These are phyloP conservation scores for Kluyveromyces sp. DNA, from an alignment of 1,139 yeast species.

Conservation along the genomic window DNA sequence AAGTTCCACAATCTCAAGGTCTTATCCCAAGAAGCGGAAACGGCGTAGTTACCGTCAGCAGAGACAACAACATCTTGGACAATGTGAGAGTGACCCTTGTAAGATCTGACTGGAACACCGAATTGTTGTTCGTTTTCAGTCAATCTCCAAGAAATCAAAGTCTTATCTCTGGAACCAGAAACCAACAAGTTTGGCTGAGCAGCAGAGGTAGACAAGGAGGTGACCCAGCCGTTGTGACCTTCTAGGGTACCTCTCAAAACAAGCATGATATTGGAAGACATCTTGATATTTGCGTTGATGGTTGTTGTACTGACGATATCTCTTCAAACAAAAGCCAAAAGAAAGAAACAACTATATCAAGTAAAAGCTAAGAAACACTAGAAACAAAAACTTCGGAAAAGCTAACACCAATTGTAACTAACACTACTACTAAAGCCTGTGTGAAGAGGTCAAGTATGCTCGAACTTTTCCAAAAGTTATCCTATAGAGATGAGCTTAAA, in stretches of 20 bases:
- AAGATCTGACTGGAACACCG: conserved; percentile 97
- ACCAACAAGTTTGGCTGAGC: conserved; percentile 97
- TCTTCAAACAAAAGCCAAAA: conserved; percentile 7
- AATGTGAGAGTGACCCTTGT: conserved; percentile 98
- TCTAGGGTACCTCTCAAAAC: conserved; percentile 99
- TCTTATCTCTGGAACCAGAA: conserved; percentile 99
- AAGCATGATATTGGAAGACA: conserved; percentile 82
- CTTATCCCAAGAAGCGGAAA: conserved; percentile 99
- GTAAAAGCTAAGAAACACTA: background rate
- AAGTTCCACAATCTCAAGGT: conserved; percentile 99
- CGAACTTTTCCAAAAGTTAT: too few relatives aligned
- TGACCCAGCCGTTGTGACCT: conserved; percentile 94
- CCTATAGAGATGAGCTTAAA: conserved; percentile 1
- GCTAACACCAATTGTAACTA: background rate
- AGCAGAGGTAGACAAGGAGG: conserved; percentile 96
- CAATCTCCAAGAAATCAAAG: conserved; percentile 97
- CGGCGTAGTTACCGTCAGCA: conserved; percentile 96
- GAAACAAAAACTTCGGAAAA: background rate
- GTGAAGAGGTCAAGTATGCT: background rate
- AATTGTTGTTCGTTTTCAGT: conserved; percentile 95
- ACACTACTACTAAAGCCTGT: background rate
- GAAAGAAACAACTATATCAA: background rate
- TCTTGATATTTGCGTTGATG: conserved; percentile 20
- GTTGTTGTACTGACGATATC: background rate
- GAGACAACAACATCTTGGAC: conserved; percentile 97